Evolutionary conservation across 2,329 filamentous ascomycete genomes (phyloP).

Genomic region (Aspergillus ibericus): DNA sequence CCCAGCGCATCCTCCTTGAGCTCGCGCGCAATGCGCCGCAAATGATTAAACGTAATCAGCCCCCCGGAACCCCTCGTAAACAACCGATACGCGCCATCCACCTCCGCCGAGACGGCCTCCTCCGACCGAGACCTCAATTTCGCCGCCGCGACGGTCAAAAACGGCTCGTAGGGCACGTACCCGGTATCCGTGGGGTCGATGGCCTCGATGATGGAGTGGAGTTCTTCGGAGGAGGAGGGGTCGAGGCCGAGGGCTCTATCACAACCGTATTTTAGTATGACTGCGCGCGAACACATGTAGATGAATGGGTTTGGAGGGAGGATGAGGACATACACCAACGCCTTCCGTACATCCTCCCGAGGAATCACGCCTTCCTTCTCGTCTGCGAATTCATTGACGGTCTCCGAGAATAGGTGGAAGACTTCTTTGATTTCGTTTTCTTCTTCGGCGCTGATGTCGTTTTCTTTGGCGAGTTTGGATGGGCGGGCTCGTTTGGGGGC

Average conservation of each 20-base stretch:
- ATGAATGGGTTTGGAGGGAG: not conserved
- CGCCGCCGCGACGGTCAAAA: conserved; percentile 84
- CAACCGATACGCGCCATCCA: conserved; percentile 77
- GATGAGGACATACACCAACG: conserved; percentile 77
- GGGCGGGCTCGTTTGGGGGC: conserved; percentile 54
- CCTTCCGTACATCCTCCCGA: conserved; percentile 67
- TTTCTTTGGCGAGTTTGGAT: conserved; percentile 89
- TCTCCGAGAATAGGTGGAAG: conserved; percentile 71
- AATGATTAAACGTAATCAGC: conserved; percentile 76
- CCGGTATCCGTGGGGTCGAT: conserved; percentile 82
- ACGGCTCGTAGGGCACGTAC: conserved; percentile 74
- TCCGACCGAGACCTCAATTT: conserved; percentile 66
- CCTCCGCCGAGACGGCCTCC: conserved; percentile 63
- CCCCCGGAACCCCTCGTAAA: conserved; percentile 63
- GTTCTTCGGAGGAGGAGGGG: conserved; percentile 63
- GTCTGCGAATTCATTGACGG: conserved; percentile 61
- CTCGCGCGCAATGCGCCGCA: conserved; percentile 75
- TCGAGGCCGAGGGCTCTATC: conserved; percentile 76
- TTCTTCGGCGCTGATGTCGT: conserved; percentile 79
- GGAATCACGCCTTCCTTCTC: conserved; percentile 72
- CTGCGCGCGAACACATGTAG: too few species aligned
- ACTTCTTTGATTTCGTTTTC: conserved; percentile 90
- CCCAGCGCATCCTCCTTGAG: conserved; percentile 75
- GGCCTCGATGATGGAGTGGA: conserved; percentile 73
- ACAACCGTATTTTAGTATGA: not conserved